These are phyloP conservation scores for Diphasiastrum complanatum DNA, from an alignment of 83 land plant genomes.

Conservation along the genomic window DNA sequence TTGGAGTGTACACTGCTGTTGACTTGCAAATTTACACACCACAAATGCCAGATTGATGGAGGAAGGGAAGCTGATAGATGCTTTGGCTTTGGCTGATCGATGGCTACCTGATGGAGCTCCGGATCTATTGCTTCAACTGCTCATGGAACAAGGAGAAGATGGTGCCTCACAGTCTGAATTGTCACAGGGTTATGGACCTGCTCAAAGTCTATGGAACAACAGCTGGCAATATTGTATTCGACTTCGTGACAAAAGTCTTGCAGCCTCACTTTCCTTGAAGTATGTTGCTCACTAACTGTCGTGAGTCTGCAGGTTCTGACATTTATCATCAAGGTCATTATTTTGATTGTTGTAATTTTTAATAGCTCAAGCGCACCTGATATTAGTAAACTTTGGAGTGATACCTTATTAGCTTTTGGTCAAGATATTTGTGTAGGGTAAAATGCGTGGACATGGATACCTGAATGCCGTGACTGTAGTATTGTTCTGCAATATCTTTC, in stretches of 20 bases:
- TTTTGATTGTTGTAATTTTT: too few species aligned
- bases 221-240: conserved; percentile 95
- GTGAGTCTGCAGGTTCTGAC: too few species aligned
- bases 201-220: conserved; percentile 38
- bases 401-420: too few species aligned
- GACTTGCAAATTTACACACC: background rate
- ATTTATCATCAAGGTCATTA: too few species aligned
- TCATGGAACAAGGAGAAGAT: conserved; percentile 72
- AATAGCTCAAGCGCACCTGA: too few species aligned
- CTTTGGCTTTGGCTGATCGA: conserved; percentile 93
- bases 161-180: conserved; percentile 32
- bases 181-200: conserved; percentile 38
- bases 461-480: too few species aligned
- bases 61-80: conserved; percentile 89
- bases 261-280: conserved; percentile 89
- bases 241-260: conserved; percentile 75
- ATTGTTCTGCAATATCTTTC: too few species aligned
- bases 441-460: too few species aligned
- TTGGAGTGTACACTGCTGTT: background rate
- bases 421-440: too few species aligned
- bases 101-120: conserved; percentile 89
- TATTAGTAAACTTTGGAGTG: too few species aligned
- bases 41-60: conserved; percentile 55
- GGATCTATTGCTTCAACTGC: conserved; percentile 70
- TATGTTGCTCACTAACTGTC: conserved; percentile 41